phyloP scores from a whole-genome alignment of 495 filamentous ascomycete genomes.

The Penicillium robsamsonii region DNA sequence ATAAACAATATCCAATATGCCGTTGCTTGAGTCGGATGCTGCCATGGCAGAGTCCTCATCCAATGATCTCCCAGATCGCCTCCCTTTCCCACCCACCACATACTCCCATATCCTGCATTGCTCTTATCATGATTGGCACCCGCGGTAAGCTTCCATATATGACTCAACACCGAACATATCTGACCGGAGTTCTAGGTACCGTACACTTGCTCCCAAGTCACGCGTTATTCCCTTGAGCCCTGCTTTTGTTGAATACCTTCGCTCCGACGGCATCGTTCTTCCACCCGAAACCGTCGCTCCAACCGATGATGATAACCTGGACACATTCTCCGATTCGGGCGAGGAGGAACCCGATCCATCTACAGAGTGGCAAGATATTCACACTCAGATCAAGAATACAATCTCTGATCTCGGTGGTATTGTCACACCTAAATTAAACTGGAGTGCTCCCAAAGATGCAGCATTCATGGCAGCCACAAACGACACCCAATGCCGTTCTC shows the following conservation, averaged over 20 bases:
- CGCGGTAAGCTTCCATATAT: constrained; percentile 39
- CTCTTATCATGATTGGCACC: constrained; percentile 89
- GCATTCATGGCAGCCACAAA: constrained; percentile 93
- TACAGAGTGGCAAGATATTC: constrained; percentile 64
- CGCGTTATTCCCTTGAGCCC: constrained; percentile 72
- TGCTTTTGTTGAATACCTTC: constrained; percentile 81
- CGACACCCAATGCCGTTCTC: constrained; percentile 78
- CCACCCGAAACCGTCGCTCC: constrained; percentile 50
- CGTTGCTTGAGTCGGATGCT: constrained; percentile 31
- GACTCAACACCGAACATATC: constrained; percentile 6
- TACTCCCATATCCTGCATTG: constrained; percentile 88
- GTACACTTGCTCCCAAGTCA: constrained; percentile 76
- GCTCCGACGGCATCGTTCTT: constrained; percentile 88
- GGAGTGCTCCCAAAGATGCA: constrained; percentile 95
- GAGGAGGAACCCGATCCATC: constrained; percentile 58
- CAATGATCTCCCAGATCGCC: constrained; percentile 31
- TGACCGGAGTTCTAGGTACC: constrained; percentile 56
- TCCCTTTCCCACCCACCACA: constrained; percentile 79
- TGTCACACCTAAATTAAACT: constrained; percentile 91
- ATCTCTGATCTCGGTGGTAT: constrained; percentile 79
- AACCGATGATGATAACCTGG: constrained; percentile 37
- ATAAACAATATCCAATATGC: constrained; percentile 27
- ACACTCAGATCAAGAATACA: constrained; percentile 67
- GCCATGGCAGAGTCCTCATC: constrained; percentile 16
- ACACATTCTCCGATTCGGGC: constrained; percentile 39